Conservation (phyloP, 768 basidiomycete genomes). For the Mycena belliarum region DNA sequence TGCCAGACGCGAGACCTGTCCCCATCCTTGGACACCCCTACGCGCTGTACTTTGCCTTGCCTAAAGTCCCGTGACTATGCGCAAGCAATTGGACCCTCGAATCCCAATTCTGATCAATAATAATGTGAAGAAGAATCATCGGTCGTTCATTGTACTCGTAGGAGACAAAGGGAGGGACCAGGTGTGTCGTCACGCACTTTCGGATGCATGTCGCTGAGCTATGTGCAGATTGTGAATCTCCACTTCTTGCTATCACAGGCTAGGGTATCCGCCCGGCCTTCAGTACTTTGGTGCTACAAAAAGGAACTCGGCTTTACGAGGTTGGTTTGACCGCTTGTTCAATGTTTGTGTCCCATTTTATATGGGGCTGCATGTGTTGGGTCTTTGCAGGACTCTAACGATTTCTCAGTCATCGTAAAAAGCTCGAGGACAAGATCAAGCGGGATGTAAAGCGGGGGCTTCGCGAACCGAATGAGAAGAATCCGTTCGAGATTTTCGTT, state of each 20-base stretch:
- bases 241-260: conserved; percentile 94
- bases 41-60: too few species aligned
- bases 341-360: conserved; percentile 6
- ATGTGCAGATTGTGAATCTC: conserved; percentile 80
- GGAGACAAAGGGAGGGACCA: conserved; percentile 94
- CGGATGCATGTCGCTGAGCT: background rate
- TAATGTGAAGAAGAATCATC: conserved; percentile 89
- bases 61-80: conserved; percentile 44
- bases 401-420: conserved; percentile 80
- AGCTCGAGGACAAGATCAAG: conserved; percentile 95
- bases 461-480: conserved; percentile 91
- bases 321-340: conserved; percentile 44
- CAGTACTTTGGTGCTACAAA: conserved; percentile 98
- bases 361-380: conserved; percentile 13
- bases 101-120: conserved; percentile 91
- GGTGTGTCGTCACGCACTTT: conserved; percentile 39
- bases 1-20: too few species aligned
- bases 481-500: conserved; percentile 97
- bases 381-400: background rate
- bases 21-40: too few species aligned
- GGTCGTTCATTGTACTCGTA: conserved; percentile 94
- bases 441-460: conserved; percentile 93
- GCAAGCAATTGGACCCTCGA: conserved; percentile 89
- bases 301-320: conserved; percentile 96
- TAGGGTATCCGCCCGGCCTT: conserved; percentile 83